Evolutionary conservation across 805 yeast genomes (phyloP).

Genomic region (Cyberlindnera mycetangii): DNA sequence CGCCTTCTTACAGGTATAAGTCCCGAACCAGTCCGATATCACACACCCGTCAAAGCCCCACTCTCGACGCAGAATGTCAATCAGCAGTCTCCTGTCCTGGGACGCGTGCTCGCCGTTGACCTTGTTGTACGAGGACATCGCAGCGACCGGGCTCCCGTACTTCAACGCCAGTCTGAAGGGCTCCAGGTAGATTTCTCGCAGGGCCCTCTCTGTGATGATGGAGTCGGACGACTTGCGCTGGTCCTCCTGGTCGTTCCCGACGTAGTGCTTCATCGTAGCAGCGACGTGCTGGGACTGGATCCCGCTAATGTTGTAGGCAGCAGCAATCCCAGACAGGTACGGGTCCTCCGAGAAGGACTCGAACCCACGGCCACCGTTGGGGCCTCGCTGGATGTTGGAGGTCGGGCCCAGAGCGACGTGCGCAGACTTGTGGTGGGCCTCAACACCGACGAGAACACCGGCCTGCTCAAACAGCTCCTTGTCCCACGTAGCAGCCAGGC

Average conservation of each 20-base stretch:
- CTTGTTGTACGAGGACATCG: conserved; percentile 64
- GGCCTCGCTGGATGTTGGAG: conserved; percentile 53
- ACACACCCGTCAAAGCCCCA: conserved; percentile 55
- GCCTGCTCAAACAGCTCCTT: conserved; percentile 44
- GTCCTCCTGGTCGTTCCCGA: conserved; percentile 61
- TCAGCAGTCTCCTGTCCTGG: conserved; percentile 41
- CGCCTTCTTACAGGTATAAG: conserved; percentile 44
- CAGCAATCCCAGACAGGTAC: conserved; percentile 42
- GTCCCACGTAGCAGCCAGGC: conserved; percentile 54
- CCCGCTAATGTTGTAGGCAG: conserved; percentile 51
- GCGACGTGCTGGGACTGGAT: conserved; percentile 48
- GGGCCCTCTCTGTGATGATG: conserved; percentile 53
- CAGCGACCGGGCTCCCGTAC: conserved; percentile 47
- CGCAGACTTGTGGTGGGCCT: conserved; percentile 52
- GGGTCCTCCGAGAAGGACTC: conserved; percentile 67
- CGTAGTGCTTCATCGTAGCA: conserved; percentile 62
- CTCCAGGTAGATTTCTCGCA: conserved; percentile 60
- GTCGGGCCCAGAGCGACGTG: conserved; percentile 50
- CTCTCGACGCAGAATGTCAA: conserved; percentile 48
- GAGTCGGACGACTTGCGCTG: conserved; percentile 48
- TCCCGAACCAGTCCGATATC: conserved; percentile 68
- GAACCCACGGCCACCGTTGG: conserved; percentile 61
- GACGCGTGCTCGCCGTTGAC: conserved; percentile 60
- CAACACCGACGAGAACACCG: conserved; percentile 51
- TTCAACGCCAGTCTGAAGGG: conserved; percentile 62